These are phyloP conservation scores for Daldinia vernicosa DNA, from an alignment of 495 filamentous ascomycete species.

Conservation along the genomic window DNA sequence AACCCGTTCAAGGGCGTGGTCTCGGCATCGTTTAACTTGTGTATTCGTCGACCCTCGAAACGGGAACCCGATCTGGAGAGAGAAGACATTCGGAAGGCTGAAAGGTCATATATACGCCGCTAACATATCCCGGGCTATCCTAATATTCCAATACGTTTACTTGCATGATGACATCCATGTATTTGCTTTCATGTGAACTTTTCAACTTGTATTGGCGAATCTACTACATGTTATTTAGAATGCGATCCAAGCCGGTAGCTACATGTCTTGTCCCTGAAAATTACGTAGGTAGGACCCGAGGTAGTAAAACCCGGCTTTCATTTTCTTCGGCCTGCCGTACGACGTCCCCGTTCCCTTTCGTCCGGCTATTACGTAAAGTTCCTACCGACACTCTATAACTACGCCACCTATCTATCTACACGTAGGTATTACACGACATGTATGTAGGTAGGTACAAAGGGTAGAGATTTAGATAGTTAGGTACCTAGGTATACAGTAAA, in stretches of 20 bases:
- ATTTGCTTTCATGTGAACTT: not conserved
- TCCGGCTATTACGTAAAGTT: not conserved
- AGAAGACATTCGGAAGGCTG: constrained; percentile 8
- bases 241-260: not conserved
- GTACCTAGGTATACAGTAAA: not conserved
- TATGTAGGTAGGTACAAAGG: not conserved
- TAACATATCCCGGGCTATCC: constrained; percentile 29
- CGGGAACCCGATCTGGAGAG: constrained; percentile 31
- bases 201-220: not conserved
- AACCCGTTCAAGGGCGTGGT: not conserved
- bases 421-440: not conserved
- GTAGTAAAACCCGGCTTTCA: not conserved
- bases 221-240: not conserved
- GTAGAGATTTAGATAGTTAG: not conserved
- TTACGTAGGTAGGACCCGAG: constrained; percentile 1
- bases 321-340: not conserved
- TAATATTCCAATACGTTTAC: constrained; percentile 32
- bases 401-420: not conserved
- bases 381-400: not conserved
- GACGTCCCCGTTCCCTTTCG: not conserved
- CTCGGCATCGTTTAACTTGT: constrained; percentile 41
- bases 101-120: constrained; percentile 27
- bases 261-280: not conserved
- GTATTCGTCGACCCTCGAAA: constrained; percentile 32
- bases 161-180: not conserved